Base-by-base conservation (phyloP, 441 rosid genomes). In the Aleurites moluccanus region DNA sequence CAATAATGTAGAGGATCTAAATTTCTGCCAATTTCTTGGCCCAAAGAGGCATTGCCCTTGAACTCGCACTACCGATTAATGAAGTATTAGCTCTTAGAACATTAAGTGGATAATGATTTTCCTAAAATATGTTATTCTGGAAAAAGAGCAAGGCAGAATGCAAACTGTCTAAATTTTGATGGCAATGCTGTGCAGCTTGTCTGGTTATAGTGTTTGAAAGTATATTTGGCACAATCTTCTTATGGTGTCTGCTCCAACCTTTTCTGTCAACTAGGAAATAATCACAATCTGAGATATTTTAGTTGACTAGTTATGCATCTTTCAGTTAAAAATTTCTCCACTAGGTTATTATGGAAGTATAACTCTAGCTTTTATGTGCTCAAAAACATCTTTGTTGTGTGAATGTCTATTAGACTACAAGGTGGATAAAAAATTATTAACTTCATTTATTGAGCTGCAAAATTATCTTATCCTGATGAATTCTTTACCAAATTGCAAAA, bases 291-390 rank as follows among this genome's bases (percentile, higher is more conserved):
- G 21, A 27, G 6, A 20, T 18, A 49, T 67, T 15, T 47, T 67
- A 47, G 38, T 47, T 25, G 6, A 27, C 40, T 20, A 25, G 30
- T 8, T 2, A 16, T 50, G 40, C 40, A 47, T 45, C 57, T 67
- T 18, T 67, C 38, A 14, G 35, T 18, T 49, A 56, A 68, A 68
- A 50, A 30, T 16, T 38, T 30, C 10, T 50, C 60, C 18, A 2
- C 16, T 20, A 42, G 68, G 18, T 27, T 30, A 33, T 73, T 62
- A n/a, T n/a, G 10, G 49, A 73, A 70, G 44, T 72, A 40, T 9
- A 27, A 47, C 21, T 11, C 44, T 14, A 30, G 47, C 14, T 9
- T 13, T 16, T 52, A 38, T 38, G 38, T 38, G 40, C 40, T 0
- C 40, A 38, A 38, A 38, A 38, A 0, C 40, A 38, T 38, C 40